Evolutionary conservation across 2,329 filamentous ascomycete species (phyloP).

Genomic region (Colletotrichum musae): DNA sequence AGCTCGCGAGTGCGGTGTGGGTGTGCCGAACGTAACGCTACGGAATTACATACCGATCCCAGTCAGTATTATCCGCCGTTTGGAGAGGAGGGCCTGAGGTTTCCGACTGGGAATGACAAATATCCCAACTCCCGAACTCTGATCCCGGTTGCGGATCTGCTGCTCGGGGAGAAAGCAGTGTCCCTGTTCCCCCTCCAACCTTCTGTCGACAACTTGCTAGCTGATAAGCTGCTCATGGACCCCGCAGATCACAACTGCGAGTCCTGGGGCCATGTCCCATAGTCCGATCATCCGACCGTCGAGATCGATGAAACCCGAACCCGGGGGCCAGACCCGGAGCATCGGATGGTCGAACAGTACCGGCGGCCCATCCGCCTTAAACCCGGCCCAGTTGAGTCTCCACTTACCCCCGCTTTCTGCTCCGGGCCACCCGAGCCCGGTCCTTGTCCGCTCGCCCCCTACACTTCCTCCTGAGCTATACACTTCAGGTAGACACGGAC

Average conservation of each 20-base stretch:
- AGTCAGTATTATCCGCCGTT: no score
- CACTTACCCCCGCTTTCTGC: slow-evolving; percentile 2
- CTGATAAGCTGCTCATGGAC: not conserved
- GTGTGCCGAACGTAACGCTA: no score
- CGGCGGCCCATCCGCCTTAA: slow-evolving; percentile 19
- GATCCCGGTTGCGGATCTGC: slow-evolving; percentile 13
- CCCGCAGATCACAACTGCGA: slow-evolving; percentile 1
- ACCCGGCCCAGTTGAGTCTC: slow-evolving; percentile 6
- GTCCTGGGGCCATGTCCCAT: not conserved
- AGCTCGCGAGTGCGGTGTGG: no score
- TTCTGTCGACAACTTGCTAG: not conserved
- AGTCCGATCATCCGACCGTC: not conserved
- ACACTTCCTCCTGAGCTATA: no score
- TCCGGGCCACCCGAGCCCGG: slow-evolving; percentile 36
- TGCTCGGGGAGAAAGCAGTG: slow-evolving; percentile 1
- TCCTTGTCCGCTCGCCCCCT: slow-evolving; percentile 20
- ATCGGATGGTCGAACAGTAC: slow-evolving; percentile 9
- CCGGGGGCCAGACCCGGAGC: not conserved
- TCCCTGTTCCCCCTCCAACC: not conserved
- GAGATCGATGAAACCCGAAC: not conserved
- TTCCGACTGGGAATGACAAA: slow-evolving; percentile 8
- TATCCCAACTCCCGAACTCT: slow-evolving; percentile 5
- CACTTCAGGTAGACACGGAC: not conserved
- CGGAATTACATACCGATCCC: no score
- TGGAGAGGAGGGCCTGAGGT: no score